These are phyloP conservation scores for Colletotrichum sp. DNA, from an alignment of 2,329 filamentous ascomycete species.

Conservation along the genomic window DNA sequence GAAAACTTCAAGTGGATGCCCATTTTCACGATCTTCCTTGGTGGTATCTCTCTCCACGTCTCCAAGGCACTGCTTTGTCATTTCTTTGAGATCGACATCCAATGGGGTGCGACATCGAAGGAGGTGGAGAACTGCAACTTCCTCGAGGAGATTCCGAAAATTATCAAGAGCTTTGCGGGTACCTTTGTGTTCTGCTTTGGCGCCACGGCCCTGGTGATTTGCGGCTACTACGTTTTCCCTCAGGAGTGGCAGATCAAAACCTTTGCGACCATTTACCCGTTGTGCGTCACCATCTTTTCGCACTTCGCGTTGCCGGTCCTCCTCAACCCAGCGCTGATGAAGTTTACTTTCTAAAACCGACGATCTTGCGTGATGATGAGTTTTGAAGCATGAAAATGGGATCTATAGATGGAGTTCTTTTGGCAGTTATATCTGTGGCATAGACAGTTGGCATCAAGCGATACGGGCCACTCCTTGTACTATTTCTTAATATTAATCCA, in stretches of 20 bases:
- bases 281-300: constrained; percentile 53
- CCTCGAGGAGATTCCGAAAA: constrained; percentile 58
- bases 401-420: constrained; percentile 2
- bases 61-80: constrained; percentile 45
- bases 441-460: background rate
- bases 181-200: constrained; percentile 56
- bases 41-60: constrained; percentile 48
- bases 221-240: constrained; percentile 46
- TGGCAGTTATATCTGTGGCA: background rate
- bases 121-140: constrained; percentile 62
- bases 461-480: background rate
- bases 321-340: constrained; percentile 69
- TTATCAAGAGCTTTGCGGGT: constrained; percentile 56
- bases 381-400: background rate
- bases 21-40: constrained; percentile 52
- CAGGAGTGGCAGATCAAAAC: constrained; percentile 59
- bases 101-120: constrained; percentile 63
- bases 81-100: constrained; percentile 47
- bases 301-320: constrained; percentile 65
- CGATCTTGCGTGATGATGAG: background rate
- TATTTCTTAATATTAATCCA: background rate
- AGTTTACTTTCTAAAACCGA: constrained; percentile 58
- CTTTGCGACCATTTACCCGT: constrained; percentile 65
- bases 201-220: constrained; percentile 51
- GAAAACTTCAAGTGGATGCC: constrained; percentile 69